These are phyloP conservation scores for Volvox reticuliferus DNA, from an alignment of 139 green algal species.

Conservation along the genomic window DNA sequence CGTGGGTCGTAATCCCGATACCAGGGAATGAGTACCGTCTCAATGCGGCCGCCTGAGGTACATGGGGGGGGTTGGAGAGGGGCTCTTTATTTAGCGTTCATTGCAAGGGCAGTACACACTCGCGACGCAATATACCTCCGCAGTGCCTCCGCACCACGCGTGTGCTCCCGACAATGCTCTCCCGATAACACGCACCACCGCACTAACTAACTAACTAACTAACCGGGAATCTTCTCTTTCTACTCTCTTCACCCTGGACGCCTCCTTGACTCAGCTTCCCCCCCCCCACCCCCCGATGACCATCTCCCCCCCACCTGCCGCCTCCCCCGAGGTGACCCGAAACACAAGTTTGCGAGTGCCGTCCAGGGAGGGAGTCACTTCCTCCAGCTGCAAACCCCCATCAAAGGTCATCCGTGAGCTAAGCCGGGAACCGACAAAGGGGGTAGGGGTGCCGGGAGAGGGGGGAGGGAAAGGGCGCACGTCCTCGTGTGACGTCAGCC, in stretches of 20 bases:
- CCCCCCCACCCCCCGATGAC: background rate
- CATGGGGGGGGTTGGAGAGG: background rate
- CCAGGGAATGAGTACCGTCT: conserved; percentile 85
- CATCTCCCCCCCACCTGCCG: background rate
- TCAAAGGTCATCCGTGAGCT: conserved; percentile 57
- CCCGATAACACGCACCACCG: too few species aligned
- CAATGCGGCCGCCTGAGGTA: conserved; percentile 56
- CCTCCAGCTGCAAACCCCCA: conserved; percentile 69
- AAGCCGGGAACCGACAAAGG: background rate
- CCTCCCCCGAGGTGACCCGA: conserved; percentile 55
- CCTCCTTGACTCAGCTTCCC: background rate
- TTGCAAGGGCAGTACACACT: too few species aligned
- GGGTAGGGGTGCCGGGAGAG: background rate
- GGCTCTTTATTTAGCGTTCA: too few species aligned
- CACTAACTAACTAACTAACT: too few species aligned
- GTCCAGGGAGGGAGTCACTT: conserved; percentile 63
- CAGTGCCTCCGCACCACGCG: too few species aligned
- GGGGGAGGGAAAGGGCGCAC: background rate
- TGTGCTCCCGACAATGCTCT: too few species aligned
- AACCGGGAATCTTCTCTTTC: too few species aligned
- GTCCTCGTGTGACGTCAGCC: too few species aligned
- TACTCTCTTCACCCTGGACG: background rate
- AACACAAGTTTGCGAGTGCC: conserved; percentile 84
- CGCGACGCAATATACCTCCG: too few species aligned
- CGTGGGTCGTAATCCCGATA: conserved; percentile 27